Conservation (phyloP, 352 stramenopile genomes). For the Phytophthora chlamydospora region DNA sequence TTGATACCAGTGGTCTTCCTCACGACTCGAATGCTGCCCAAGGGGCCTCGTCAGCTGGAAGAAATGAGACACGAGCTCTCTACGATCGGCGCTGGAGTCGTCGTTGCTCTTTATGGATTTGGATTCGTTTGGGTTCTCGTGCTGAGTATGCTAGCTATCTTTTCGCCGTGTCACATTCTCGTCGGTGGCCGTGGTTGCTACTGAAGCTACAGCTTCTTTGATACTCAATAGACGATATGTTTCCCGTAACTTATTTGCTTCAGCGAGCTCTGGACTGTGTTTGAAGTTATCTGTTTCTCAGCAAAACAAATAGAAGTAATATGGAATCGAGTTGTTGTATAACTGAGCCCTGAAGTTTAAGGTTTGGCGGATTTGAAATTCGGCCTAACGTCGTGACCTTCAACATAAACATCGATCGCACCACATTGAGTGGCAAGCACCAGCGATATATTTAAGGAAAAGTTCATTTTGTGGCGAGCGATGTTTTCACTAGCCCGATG, state of each 20-base stretch:
- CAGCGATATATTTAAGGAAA: neutral
- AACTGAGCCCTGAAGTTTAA: too few relatives aligned
- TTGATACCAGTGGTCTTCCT: conserved; percentile 56
- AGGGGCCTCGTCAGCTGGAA: conserved; percentile 53
- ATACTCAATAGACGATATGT: neutral
- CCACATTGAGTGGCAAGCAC: neutral
- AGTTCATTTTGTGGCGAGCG: conserved; percentile 18
- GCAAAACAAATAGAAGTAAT: too few relatives aligned
- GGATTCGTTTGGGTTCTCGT: conserved; percentile 71
- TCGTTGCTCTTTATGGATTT: conserved; percentile 53
- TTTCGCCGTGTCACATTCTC: conserved; percentile 61
- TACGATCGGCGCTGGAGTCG: conserved; percentile 27
- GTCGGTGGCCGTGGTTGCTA: conserved; percentile 69
- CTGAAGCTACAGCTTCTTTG: neutral
- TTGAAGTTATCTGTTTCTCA: too few relatives aligned
- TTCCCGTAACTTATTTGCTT: neutral
- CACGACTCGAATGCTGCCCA: conserved; percentile 56
- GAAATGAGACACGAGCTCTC: conserved; percentile 63
- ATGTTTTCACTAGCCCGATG: conserved; percentile 58
- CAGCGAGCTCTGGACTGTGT: neutral
- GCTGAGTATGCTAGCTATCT: conserved; percentile 72
- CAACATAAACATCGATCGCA: too few relatives aligned
- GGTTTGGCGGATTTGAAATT: neutral
- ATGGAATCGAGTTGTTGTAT: too few relatives aligned
- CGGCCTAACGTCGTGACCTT: too few relatives aligned